Conservation (phyloP, 306 rosid genomes). For the Gastrolobium bilobum region DNA sequence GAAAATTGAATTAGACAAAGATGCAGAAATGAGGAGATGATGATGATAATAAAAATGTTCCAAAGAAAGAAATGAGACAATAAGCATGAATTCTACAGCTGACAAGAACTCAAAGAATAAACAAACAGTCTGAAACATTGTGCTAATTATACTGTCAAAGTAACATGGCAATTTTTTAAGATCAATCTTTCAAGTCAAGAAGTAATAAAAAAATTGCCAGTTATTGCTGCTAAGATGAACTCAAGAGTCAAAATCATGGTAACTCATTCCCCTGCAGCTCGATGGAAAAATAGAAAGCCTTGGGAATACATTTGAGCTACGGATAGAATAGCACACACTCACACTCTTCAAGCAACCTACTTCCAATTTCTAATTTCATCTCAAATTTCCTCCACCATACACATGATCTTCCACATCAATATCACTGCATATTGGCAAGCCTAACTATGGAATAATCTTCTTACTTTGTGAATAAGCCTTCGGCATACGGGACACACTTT, state of each 20-base stretch:
- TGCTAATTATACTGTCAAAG: background rate
- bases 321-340: background rate
- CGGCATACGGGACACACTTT: slow-evolving; percentile 80
- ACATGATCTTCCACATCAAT: slow-evolving; percentile 8
- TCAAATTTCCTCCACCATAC: slow-evolving; percentile 31
- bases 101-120: background rate
- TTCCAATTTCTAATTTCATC: slow-evolving; percentile 30
- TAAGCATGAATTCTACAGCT: no score
- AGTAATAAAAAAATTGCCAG: background rate
- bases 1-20: no score
- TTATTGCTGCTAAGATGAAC: background rate
- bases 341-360: background rate
- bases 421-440: slow-evolving; percentile 16
- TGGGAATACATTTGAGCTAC: background rate
- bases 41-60: no score
- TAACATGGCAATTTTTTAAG: background rate
- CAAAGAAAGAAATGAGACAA: no score
- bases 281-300: slow-evolving; percentile 13
- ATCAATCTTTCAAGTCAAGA: background rate
- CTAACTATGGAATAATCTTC: slow-evolving; percentile 60
- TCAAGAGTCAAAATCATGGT: background rate
- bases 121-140: background rate
- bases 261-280: slow-evolving; percentile 37
- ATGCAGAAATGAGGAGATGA: no score
- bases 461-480: slow-evolving; percentile 68